Evolutionary conservation across 306 rosid genomes (phyloP), one percentile per base, ranked within the genome.

Genomic region (Pyrus betulifolia): DNA sequence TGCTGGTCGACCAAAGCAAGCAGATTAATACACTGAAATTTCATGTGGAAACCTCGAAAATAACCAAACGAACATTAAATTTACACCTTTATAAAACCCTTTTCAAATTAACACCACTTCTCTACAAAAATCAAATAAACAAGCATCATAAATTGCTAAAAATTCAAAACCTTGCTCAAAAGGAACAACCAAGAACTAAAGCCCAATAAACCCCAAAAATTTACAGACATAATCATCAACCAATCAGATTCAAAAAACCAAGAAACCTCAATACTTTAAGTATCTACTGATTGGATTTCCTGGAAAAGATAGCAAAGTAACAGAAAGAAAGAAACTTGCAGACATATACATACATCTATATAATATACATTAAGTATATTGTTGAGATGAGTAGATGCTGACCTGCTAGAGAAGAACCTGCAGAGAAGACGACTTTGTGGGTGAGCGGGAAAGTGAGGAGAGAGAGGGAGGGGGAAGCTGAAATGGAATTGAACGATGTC

Each of bases 401-500:
- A 11, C 57, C 76, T 22, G 58, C 27, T 25, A 38, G 58, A 61
- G 70, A 74, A 18, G 60, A 21, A 62, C 61, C 15, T 31, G 46
- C 33, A 35, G n/a, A 33, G 58, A 17, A 22, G 23, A 31, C n/a
- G 74, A 31, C 7, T 40, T 74, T 6, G 60, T 45, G 61, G 46
- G 46, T 40, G n/a, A 74, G 77, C 27, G 21, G 68, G 77, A 42
- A 17, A 73, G 69, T 42, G 58, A 27, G 81, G 74, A 66, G 21
- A 40, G 64, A 21, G 67, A n/a, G 35, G 18, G 21, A 15, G 40
- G 18, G 60, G 19, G 52, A 35, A 35, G 19, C 38, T n/a, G 80
- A 63, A 72, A 40, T 81, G 31, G 77, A 35, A 5, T 1, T 11
- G 30, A 71, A 76, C 74, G 79, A 70, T 51, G 78, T 74, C 46